Conservation (phyloP, 306 rosid genomes). For the Vigna mungo region DNA sequence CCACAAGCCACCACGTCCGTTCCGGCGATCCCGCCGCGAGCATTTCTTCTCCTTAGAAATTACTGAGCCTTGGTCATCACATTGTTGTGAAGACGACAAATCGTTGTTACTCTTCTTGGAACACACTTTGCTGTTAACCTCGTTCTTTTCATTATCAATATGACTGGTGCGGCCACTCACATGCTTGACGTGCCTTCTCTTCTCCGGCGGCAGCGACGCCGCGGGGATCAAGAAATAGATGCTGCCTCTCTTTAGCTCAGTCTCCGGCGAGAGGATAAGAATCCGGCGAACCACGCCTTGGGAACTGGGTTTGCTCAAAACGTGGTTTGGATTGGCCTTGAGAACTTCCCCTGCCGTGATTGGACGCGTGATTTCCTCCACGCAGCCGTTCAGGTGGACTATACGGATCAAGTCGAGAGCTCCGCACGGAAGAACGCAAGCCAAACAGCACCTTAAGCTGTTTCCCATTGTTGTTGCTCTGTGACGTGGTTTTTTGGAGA, state of each 20-base stretch:
- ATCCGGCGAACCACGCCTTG: constrained; percentile 78
- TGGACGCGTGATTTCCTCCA: constrained; percentile 76
- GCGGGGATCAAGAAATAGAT: constrained; percentile 88
- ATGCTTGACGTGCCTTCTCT: constrained; percentile 44
- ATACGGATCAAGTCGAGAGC: constrained; percentile 87
- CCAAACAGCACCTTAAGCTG: constrained; percentile 89
- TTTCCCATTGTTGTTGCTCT: constrained; percentile 65
- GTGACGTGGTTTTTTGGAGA: background rate
- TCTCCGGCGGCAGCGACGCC: constrained; percentile 66
- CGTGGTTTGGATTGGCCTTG: constrained; percentile 77
- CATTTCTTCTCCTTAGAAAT: constrained; percentile 61
- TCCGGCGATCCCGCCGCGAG: constrained; percentile 64
- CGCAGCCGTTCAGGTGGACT: constrained; percentile 85
- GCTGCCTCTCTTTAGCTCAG: constrained; percentile 88
- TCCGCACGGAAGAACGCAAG: constrained; percentile 92
- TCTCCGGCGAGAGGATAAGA: constrained; percentile 74
- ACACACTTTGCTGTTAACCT: constrained; percentile 35
- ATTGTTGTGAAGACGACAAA: background rate
- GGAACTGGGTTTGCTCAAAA: constrained; percentile 80
- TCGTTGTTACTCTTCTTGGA: constrained; percentile 42
- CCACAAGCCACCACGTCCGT: constrained; percentile 55
- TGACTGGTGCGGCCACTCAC: background rate
- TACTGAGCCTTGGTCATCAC: background rate
- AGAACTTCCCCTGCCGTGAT: constrained; percentile 84
- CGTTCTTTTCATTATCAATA: background rate